Conservation (phyloP, 129 eudicot genomes). For the Logfia minima region DNA sequence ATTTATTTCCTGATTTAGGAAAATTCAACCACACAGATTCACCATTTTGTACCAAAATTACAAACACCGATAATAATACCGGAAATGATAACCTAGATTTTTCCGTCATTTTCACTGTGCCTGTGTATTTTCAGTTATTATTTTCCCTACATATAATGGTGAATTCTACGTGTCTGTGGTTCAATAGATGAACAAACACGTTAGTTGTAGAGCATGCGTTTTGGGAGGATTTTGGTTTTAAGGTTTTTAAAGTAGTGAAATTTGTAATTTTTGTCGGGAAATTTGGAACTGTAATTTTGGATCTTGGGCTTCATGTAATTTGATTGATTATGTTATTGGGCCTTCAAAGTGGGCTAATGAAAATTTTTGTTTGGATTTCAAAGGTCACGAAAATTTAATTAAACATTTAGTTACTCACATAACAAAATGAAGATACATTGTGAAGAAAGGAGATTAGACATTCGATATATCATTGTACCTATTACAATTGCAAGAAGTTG, state of each 20-base stretch:
- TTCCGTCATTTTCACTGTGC: neutral
- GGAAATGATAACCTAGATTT: neutral
- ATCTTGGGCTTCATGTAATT: no score
- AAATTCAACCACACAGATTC: conserved; percentile 66
- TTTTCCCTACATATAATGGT: neutral
- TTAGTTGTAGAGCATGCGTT: conserved; percentile 24
- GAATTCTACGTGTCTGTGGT: neutral
- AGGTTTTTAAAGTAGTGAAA: neutral
- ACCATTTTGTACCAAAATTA: conserved; percentile 30
- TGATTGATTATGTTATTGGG: no score
- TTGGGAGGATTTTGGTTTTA: conserved; percentile 15
- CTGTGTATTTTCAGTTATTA: neutral
- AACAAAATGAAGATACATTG: no score
- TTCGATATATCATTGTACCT: no score
- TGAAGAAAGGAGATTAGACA: no score
- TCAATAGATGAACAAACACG: conserved; percentile 19
- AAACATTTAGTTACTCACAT: no score
- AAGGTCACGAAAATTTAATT: no score
- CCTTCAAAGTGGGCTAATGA: no score
- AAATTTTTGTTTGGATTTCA: no score
- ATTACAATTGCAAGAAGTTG: no score
- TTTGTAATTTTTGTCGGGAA: no score
- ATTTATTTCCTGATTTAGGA: conserved; percentile 67
- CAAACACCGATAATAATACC: conserved; percentile 1
- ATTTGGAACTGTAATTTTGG: no score